phyloP scores from a whole-genome alignment of 2,329 filamentous ascomycete species.

The Pestalotiopsis sp. region DNA sequence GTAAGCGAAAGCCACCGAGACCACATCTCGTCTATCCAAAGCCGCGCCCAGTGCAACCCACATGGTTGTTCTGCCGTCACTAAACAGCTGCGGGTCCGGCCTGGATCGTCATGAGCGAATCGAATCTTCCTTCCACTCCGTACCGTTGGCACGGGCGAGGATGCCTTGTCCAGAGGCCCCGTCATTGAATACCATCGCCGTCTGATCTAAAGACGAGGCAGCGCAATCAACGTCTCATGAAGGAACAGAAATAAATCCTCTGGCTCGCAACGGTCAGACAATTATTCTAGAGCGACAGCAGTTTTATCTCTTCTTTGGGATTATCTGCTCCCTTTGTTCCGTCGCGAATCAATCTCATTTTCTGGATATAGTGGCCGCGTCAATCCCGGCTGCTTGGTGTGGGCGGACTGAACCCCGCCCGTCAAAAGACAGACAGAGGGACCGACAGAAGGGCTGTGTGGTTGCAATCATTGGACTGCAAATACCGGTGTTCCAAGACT shows the following conservation, averaged over 20 bases:
- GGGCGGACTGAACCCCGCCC: neutral
- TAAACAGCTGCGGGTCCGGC: neutral
- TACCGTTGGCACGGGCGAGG: neutral
- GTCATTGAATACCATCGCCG: neutral
- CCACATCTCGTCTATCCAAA: slow-evolving; percentile 5
- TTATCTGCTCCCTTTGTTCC: neutral
- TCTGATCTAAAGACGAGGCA: slow-evolving; percentile 1
- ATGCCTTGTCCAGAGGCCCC: no score
- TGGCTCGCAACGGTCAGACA: neutral
- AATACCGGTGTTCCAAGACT: neutral
- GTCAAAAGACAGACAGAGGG: neutral
- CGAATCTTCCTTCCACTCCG: neutral
- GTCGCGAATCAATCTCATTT: neutral
- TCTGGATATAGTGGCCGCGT: neutral
- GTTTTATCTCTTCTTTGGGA: neutral
- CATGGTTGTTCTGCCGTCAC: slow-evolving; percentile 1
- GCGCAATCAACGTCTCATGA: neutral
- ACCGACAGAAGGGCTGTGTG: neutral
- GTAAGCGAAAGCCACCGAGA: neutral
- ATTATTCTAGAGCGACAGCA: neutral
- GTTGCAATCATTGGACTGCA: neutral
- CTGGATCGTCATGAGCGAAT: neutral
- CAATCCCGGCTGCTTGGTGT: neutral
- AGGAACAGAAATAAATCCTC: neutral
- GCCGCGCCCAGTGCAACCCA: slow-evolving; percentile 1